Evolutionary conservation across 306 rosid species (phyloP).

Genomic region (Vicia sativa): DNA sequence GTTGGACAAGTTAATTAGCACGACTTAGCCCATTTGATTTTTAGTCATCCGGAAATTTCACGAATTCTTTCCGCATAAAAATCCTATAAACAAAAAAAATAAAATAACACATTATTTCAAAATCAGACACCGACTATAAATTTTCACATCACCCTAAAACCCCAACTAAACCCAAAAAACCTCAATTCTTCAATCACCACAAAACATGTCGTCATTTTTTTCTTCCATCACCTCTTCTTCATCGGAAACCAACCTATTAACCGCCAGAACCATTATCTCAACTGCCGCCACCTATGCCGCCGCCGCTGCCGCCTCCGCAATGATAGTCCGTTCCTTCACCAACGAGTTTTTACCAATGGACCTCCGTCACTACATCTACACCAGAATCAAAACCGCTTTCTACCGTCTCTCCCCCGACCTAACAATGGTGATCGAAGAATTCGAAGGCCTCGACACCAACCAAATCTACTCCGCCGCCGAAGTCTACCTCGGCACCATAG

Average conservation of each 20-base stretch:
- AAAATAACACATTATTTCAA: too few relatives aligned
- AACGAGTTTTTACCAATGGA: constrained; percentile 60
- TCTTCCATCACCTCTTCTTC: constrained; percentile 45
- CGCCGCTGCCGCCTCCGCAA: constrained; percentile 60
- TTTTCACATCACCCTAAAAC: not conserved
- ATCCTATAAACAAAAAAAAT: too few relatives aligned
- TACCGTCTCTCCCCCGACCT: constrained; percentile 53
- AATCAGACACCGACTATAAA: not conserved
- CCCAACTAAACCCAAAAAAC: not conserved
- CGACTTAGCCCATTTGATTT: too few relatives aligned
- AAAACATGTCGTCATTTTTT: constrained; percentile 41
- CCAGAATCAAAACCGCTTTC: constrained; percentile 33
- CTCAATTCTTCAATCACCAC: not conserved
- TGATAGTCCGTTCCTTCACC: constrained; percentile 57
- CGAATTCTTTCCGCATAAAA: too few relatives aligned
- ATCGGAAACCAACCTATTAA: constrained; percentile 44
- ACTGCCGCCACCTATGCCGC: constrained; percentile 65
- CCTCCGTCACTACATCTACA: constrained; percentile 39
- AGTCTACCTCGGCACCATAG: constrained; percentile 52
- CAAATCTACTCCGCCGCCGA: constrained; percentile 67
- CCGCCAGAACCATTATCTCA: constrained; percentile 60
- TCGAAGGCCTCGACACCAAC: constrained; percentile 64
- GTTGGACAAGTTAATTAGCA: too few relatives aligned
- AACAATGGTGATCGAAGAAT: constrained; percentile 69
- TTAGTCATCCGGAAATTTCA: too few relatives aligned